Conservation (phyloP, 805 yeast species). For the Cyberlindnera veronae region DNA sequence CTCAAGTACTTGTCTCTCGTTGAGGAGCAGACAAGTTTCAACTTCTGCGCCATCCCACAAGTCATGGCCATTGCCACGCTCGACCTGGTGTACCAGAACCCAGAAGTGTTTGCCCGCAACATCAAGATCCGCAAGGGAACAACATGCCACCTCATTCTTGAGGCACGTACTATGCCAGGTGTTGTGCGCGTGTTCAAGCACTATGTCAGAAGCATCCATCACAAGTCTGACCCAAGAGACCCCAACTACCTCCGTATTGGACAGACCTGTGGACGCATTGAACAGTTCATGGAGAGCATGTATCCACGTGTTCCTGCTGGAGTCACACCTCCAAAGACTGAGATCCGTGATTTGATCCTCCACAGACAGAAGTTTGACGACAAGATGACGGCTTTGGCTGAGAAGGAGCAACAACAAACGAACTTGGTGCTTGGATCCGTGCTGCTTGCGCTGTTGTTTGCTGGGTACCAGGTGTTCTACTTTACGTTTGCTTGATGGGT, state of each 20-base stretch:
- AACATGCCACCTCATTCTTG: conserved; percentile 70
- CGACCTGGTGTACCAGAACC: conserved; percentile 80
- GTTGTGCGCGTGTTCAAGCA: conserved; percentile 74
- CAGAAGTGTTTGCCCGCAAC: conserved; percentile 60
- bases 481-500: too few relatives aligned
- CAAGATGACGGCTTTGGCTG: conserved; percentile 25
- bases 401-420: conserved; percentile 25
- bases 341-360: conserved; percentile 36
- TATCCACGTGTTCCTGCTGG: conserved; percentile 66
- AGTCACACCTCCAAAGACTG: conserved; percentile 38
- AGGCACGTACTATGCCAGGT: conserved; percentile 69
- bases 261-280: conserved; percentile 81
- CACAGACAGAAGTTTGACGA: conserved; percentile 42
- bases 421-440: conserved; percentile 20
- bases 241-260: conserved; percentile 85
- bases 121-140: conserved; percentile 91
- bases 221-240: conserved; percentile 73
- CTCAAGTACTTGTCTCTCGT: conserved; percentile 72
- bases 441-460: not conserved
- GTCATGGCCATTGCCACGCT: conserved; percentile 98
- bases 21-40: conserved; percentile 77
- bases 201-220: conserved; percentile 73
- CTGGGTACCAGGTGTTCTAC: not conserved
- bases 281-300: conserved; percentile 78
- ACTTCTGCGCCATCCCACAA: conserved; percentile 96